These are phyloP conservation scores for Emmonsiellopsis sp. DNA, from an alignment of 2,329 filamentous ascomycete genomes.

Conservation along the genomic window DNA sequence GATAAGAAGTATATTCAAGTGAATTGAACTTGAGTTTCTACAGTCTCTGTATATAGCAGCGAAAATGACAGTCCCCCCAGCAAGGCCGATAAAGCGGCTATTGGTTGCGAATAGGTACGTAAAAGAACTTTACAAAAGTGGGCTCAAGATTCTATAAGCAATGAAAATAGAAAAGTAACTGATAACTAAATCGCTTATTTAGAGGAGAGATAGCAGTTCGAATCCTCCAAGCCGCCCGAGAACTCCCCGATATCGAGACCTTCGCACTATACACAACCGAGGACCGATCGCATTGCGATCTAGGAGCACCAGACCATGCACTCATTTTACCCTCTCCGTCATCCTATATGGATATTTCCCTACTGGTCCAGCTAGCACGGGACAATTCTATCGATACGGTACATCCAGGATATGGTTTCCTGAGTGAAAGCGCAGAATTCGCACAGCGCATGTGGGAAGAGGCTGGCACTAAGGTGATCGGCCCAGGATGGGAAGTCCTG, in stretches of 20 bases:
- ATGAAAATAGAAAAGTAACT: background rate
- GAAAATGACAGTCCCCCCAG: constrained; percentile 11
- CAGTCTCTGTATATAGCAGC: background rate
- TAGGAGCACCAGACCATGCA: constrained; percentile 38
- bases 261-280: constrained; percentile 46
- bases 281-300: constrained; percentile 46
- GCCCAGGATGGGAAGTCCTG: constrained; percentile 50
- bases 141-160: constrained; percentile 1
- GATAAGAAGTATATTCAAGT: too few species aligned
- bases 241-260: constrained; percentile 45
- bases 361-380: constrained; percentile 39
- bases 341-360: constrained; percentile 44
- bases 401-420: constrained; percentile 55
- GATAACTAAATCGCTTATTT: background rate
- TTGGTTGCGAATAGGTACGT: constrained; percentile 46
- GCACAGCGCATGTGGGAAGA: constrained; percentile 41
- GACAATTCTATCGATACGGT: constrained; percentile 45
- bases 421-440: constrained; percentile 47
- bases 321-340: constrained; percentile 42
- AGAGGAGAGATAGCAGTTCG: constrained; percentile 57
- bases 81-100: constrained; percentile 38
- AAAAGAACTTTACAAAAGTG: background rate
- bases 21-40: too few species aligned
- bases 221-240: constrained; percentile 50
- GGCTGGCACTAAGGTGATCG: constrained; percentile 40